Percentiles rank a stretch among this genome's conserved stretches.
These are phyloP conservation scores for Metschnikowia lochheadii DNA, from an alignment of 805 yeast species.

Conservation along the genomic window DNA sequence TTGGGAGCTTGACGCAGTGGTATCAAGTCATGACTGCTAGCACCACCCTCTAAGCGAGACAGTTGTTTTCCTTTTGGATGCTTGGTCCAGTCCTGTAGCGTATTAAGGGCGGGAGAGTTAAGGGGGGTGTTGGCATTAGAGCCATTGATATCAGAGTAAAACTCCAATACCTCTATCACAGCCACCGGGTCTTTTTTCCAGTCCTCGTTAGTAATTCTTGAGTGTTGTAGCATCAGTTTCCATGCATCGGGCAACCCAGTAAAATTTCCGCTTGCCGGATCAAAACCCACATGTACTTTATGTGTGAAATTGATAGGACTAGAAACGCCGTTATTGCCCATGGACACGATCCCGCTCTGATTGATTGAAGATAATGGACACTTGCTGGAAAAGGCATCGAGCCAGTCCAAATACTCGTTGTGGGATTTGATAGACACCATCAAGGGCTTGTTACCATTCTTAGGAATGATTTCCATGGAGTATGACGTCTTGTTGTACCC, in stretches of 20 bases:
- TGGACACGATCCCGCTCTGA: conserved; percentile 16
- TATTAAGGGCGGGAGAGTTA: conserved; percentile 24
- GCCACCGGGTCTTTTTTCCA: conserved; percentile 63
- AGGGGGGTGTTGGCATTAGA: conserved; percentile 34
- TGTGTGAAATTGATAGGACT: conserved; percentile 94
- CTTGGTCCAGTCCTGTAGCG: conserved; percentile 44
- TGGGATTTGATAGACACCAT: conserved; percentile 73
- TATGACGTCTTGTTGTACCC: conserved; percentile 41
- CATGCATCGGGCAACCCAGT: conserved; percentile 57
- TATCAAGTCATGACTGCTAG: conserved; percentile 19
- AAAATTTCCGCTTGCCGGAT: conserved; percentile 64
- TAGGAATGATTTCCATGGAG: conserved; percentile 74
- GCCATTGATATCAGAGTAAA: conserved; percentile 46
- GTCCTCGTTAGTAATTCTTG: conserved; percentile 59
- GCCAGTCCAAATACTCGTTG: conserved; percentile 82
- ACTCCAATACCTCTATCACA: conserved; percentile 57
- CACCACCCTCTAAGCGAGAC: not conserved
- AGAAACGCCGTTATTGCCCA: conserved; percentile 57
- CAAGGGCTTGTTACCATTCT: conserved; percentile 53
- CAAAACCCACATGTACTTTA: conserved; percentile 84
- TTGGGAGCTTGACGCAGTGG: conserved; percentile 42
- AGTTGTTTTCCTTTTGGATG: conserved; percentile 19
- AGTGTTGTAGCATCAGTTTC: conserved; percentile 52
- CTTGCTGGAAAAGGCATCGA: conserved; percentile 78
- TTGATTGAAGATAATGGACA: conserved; percentile 56